phyloP scores from a whole-genome alignment of 2,329 filamentous ascomycete genomes.

The Hypoxylon sp. region DNA sequence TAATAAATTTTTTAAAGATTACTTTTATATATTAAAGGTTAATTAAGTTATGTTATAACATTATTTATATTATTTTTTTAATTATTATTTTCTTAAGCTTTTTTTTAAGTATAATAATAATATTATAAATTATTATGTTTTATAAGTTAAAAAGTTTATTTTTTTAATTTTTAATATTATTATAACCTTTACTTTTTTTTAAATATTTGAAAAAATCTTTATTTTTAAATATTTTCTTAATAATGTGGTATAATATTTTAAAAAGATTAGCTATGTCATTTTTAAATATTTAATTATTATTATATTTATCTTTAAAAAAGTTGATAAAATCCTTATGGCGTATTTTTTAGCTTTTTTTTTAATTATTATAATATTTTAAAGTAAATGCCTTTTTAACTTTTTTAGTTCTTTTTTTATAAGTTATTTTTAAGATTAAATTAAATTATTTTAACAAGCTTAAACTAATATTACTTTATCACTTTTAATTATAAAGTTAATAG shows the following conservation, averaged over 20 bases:
- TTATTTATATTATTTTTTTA: not conserved
- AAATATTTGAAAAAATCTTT: conserved; percentile 9
- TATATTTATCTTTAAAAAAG: conserved; percentile 4
- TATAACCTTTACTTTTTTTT: conserved; percentile 16
- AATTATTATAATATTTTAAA: conserved; percentile 11
- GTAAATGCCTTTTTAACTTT: conserved; percentile 2
- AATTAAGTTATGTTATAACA: not conserved
- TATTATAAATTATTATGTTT: conserved; percentile 10
- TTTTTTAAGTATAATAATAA: conserved; percentile 19
- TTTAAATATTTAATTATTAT: conserved; percentile 16
- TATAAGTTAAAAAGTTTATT: conserved; percentile 19
- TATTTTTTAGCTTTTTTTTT: conserved; percentile 13
- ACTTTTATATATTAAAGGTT: conserved; percentile 17
- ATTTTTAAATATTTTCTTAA: conserved; percentile 15
- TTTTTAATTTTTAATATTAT: conserved; percentile 23
- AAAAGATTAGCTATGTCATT: not conserved
- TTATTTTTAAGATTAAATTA: too few relatives aligned
- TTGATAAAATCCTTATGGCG: conserved; percentile 12
- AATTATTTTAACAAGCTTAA: too few relatives aligned
- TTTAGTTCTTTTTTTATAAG: not conserved
- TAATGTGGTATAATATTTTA: conserved; percentile 14
- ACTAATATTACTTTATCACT: too few relatives aligned
- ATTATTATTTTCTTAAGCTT: not conserved
- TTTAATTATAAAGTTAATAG: too few relatives aligned
- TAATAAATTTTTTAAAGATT: conserved; percentile 16